Conservation (phyloP, 495 filamentous ascomycete genomes). For the Penicillium alfredii region DNA sequence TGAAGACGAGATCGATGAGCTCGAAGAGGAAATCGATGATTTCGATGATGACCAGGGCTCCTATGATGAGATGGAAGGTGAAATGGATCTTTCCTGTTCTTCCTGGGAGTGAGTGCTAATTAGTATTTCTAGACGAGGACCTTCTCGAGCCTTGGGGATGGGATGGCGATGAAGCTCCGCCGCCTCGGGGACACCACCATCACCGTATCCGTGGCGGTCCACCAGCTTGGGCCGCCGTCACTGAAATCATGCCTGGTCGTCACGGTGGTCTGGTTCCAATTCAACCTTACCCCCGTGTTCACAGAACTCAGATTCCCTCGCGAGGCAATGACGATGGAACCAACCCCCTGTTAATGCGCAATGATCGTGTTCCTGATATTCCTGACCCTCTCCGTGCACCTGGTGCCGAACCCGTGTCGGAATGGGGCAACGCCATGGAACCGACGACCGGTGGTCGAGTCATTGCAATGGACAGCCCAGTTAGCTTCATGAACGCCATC, state of each 20-base stretch:
- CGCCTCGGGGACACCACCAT: conserved; percentile 43
- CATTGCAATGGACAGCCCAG: conserved; percentile 53
- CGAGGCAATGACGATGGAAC: conserved; percentile 66
- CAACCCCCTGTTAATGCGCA: conserved; percentile 64
- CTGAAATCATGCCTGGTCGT: conserved; percentile 40
- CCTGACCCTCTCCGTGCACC: conserved; percentile 27
- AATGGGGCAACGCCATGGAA: conserved; percentile 55
- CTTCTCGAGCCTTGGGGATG: conserved; percentile 50
- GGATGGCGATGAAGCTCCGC: conserved; percentile 46
- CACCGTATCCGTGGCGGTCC: conserved; percentile 38
- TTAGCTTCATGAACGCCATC: conserved; percentile 57
- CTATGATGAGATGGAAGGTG: conserved; percentile 42
- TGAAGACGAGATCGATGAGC: conserved; percentile 50
- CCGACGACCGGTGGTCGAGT: conserved; percentile 37
- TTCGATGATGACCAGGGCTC: conserved; percentile 43
- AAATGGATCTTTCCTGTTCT: too few species aligned
- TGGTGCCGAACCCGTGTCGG: conserved; percentile 35
- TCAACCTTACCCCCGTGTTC: conserved; percentile 47
- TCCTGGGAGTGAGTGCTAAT: conserved; percentile 13
- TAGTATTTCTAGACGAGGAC: conserved; percentile 40
- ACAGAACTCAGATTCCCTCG: conserved; percentile 42
- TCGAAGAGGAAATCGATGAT: conserved; percentile 46
- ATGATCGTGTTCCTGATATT: conserved; percentile 33
- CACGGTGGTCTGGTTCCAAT: conserved; percentile 40
- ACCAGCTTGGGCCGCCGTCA: conserved; percentile 39